Base-by-base conservation (phyloP, 768 basidiomycete species). In the Phallus indusiatus region DNA sequence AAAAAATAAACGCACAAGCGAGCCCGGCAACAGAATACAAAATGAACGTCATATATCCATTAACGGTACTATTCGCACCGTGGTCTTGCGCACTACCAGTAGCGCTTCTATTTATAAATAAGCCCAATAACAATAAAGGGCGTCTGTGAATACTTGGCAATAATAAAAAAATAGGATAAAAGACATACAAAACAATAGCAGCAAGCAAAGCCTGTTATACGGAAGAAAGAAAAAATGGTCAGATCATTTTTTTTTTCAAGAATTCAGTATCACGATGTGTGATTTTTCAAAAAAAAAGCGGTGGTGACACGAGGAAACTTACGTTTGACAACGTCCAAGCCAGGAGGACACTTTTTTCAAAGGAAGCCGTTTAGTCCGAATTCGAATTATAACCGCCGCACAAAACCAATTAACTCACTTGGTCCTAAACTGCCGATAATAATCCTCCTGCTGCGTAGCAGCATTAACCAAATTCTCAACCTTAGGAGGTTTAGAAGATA, bases 271-370 rank as follows among this genome's bases (percentile, higher is more conserved):
- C 65, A 54, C 18, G 14, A 61, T 20, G 17, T n/a, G 37, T 34
- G 33, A 54, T 42, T 28, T 51, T 35, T 59, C 53, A 54, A 47
- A 36, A 60, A 56, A 57, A 42, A 16, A 37, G 36, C 36, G 36
- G 36, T n/a, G 28, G 28, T 28, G 2, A 28, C 28, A 28, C 28
- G 28, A 28, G 28, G 55, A 61, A 55, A 74, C 78, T 54, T 69
- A 88, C 86, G 71, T 96, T 96, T 50, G 85, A 84, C 67, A 97
- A 72, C 9, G 88, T 88, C 93, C 94, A 99, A 7, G 84, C 81
- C 61, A 97, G 74, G 64, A 97, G 70, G 8, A 95, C 90, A 78
- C 76, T 71, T 18, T 7, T 28, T 28, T 28, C 37, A 58, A 18
- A 60, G 20, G 48, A 62, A 64, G 60, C 64, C 56, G 20, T 55